Evolutionary conservation across 768 basidiomycete genomes (phyloP).

Genomic region (Leccinum rimulosum): DNA sequence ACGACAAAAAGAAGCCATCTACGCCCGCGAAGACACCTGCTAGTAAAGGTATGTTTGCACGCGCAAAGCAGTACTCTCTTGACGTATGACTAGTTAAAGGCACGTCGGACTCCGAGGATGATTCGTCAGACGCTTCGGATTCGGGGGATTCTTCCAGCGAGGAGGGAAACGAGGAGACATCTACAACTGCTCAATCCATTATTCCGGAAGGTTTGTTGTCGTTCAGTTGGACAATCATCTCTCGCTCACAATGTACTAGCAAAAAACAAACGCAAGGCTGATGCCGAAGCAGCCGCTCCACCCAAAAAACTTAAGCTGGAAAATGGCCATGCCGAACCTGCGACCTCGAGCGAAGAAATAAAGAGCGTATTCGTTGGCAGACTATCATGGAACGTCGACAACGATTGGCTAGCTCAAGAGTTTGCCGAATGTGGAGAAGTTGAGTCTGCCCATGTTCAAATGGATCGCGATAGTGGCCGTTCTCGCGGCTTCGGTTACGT

Average conservation of each 20-base stretch:
- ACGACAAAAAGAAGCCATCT: constrained; percentile 17
- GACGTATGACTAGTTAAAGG: neutral
- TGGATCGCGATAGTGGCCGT: constrained; percentile 76
- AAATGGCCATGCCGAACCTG: constrained; percentile 43
- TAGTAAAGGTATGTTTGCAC: neutral
- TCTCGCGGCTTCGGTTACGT: constrained; percentile 88
- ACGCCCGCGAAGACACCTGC: neutral
- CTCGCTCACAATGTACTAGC: constrained; percentile 3
- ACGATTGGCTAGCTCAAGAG: constrained; percentile 90
- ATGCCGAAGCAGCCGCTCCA: constrained; percentile 53
- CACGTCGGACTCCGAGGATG: neutral
- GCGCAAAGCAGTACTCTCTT: neutral
- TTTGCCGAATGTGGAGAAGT: constrained; percentile 90
- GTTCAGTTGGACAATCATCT: neutral
- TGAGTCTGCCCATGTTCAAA: constrained; percentile 82
- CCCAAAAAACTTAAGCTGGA: constrained; percentile 82
- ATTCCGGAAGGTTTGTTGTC: constrained; percentile 38
- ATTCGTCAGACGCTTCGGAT: constrained; percentile 7
- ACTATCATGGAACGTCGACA: constrained; percentile 95
- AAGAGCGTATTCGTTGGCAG: constrained; percentile 88
- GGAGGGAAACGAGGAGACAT: constrained; percentile 2
- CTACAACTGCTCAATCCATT: constrained; percentile 43
- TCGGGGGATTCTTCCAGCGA: constrained; percentile 14
- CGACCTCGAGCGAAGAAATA: constrained; percentile 42
- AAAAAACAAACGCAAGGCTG: constrained; percentile 78